These are phyloP conservation scores for Bryoerythrophyllum caledonicum DNA, from an alignment of 225 moss, liverwort and hornwort genomes.

Conservation along the genomic window DNA sequence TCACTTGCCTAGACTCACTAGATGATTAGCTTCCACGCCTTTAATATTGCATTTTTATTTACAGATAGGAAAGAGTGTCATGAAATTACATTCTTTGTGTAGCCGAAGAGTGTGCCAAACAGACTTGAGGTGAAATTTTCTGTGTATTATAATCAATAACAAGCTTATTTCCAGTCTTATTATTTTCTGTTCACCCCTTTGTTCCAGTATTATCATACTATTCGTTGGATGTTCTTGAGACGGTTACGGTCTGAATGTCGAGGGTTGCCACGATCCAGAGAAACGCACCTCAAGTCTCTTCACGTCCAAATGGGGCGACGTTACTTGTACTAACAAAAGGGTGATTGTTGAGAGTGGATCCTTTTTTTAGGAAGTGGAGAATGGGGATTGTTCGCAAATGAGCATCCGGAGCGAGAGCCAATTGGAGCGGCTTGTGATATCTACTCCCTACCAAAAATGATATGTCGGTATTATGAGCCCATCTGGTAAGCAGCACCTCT, in stretches of 20 bases:
- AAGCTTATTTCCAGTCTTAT: not conserved
- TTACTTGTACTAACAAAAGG: not conserved
- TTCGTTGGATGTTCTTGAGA: not conserved
- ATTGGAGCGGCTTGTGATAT: not conserved
- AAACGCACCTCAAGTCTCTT: slow-evolving; percentile 14
- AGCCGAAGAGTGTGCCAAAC: not conserved
- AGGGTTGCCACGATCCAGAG: slow-evolving; percentile 4
- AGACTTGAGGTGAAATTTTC: not conserved
- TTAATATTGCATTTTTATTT: slow-evolving; percentile 2
- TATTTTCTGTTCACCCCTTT: not conserved
- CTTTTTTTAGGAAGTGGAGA: not conserved
- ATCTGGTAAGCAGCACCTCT: not conserved
- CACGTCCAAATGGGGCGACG: slow-evolving; percentile 19
- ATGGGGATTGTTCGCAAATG: not conserved
- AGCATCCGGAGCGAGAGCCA: not conserved
- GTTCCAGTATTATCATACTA: not conserved
- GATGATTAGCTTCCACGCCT: slow-evolving; percentile 21
- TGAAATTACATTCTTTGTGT: slow-evolving; percentile 9
- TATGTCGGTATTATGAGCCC: not conserved
- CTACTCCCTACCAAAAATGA: not conserved
- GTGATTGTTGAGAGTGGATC: not conserved
- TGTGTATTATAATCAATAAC: slow-evolving; percentile 13
- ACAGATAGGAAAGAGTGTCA: slow-evolving; percentile 4
- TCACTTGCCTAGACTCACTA: slow-evolving; percentile 16
- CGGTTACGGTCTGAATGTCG: not conserved